Evolutionary conservation across 1,284 basidiomycete genomes (phyloP).

Genomic region (Earliella scabrosa): DNA sequence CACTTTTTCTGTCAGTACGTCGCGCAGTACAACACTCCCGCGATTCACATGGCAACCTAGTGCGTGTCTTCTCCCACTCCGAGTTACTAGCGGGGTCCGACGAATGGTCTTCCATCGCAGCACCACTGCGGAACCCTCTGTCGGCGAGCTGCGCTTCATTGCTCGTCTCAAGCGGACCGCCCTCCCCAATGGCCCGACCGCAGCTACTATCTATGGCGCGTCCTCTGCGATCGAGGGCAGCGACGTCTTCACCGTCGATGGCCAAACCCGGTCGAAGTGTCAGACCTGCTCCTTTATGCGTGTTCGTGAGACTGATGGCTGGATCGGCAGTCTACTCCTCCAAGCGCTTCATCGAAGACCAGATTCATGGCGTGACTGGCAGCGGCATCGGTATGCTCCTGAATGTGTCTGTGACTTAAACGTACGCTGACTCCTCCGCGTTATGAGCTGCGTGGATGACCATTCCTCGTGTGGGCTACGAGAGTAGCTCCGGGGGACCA

Average conservation of each 20-base stretch:
- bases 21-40: constrained; percentile 45
- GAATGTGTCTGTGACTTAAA: not conserved
- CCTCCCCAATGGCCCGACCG: constrained; percentile 43
- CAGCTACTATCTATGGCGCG: constrained; percentile 43
- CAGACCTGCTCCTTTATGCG: constrained; percentile 44
- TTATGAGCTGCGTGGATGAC: constrained; percentile 37
- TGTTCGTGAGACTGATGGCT: constrained; percentile 11
- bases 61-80: not conserved
- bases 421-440: not conserved
- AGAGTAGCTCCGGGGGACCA: constrained; percentile 46
- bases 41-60: constrained; percentile 47
- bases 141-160: constrained; percentile 54
- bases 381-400: constrained; percentile 33
- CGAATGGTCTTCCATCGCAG: not conserved
- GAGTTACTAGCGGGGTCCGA: not conserved
- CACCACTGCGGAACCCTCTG: constrained; percentile 46
- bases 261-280: constrained; percentile 52
- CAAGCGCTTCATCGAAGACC: constrained; percentile 42
- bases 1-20: constrained; percentile 44
- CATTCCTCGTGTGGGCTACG: constrained; percentile 45
- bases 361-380: constrained; percentile 45
- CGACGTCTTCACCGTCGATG: constrained; percentile 48
- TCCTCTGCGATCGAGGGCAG: constrained; percentile 46
- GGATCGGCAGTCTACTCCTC: constrained; percentile 6
- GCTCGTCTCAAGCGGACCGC: constrained; percentile 48